Base-by-base conservation (phyloP, 257 asterid species). In the Solanum rostratum region DNA sequence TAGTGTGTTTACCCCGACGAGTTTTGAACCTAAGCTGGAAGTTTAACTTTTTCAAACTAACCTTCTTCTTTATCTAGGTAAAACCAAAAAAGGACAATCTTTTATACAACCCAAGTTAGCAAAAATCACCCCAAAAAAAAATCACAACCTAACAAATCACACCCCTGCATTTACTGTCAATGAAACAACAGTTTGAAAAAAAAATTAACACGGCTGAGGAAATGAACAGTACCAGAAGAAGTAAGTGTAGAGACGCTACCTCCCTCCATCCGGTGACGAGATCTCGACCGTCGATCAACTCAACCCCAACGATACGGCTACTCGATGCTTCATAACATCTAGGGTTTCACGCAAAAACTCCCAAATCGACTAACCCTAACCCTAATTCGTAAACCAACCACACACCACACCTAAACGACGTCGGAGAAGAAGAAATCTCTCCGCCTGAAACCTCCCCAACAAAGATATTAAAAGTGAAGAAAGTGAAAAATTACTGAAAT, bases 201-300 rank as follows among this genome's bases (percentile, higher is more conserved):
- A 7, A 63, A 50, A 24, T 13, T 20, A 20, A 73, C 59, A 45
- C 57, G 37, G 81, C 39, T 89, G 88, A 88, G 91, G 95, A 93
- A 92, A 90, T 89, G 97, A 93, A 91, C 92, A 96, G 95, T 78
- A 96, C 98, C 99, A 93, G 95, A 93, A 91, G 89, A 92, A 96
- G 89, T 74, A 84, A 87, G 85, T 89, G 93, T 92, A 92, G 94
- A 95, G 92, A 93, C 94, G 97, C 95, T 93, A 95, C 97, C 97
- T 96, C 98, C 99, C 96, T 95, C 98, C 99, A 96, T 96, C 92
- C 98, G 93, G 93, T 89, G 98, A 94, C 87, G 90, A 94, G 93
- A 90, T 91, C 92, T 93, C 88, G 89, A 91, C 93, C 91, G 88
- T 89, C 89, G 92, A 91, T 92, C 91, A 94, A 90, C 90, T 91